Percentiles rank a stretch among this genome's conserved stretches.
phyloP scores from a whole-genome alignment of 345 rosid genomes.

The Camelina laxa region DNA sequence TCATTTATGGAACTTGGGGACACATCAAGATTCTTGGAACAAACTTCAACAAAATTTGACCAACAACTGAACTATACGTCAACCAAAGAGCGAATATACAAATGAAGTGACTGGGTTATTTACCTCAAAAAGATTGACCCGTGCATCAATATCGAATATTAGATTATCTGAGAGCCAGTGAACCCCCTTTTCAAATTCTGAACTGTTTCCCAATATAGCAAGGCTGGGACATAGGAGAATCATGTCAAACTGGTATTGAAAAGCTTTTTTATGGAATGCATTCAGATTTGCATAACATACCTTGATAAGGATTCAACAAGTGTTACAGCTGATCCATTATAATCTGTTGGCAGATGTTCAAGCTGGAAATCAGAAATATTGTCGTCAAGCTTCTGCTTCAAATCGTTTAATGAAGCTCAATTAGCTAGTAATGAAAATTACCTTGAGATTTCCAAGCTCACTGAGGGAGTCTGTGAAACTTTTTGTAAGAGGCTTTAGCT shows the following conservation, averaged over 20 bases:
- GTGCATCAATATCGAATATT: slow-evolving; percentile 78
- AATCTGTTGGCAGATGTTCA: slow-evolving; percentile 80
- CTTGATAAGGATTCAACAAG: slow-evolving; percentile 92
- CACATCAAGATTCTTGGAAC: not conserved
- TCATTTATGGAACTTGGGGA: slow-evolving; percentile 4
- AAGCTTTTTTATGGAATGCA: slow-evolving; percentile 3
- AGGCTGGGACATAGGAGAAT: slow-evolving; percentile 63
- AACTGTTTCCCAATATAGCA: slow-evolving; percentile 81
- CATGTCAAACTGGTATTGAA: slow-evolving; percentile 27
- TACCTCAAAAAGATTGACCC: slow-evolving; percentile 97
- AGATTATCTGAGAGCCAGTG: slow-evolving; percentile 89
- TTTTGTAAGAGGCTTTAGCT: slow-evolving; percentile 84
- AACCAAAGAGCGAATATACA: not conserved
- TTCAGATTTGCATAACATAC: slow-evolving; percentile 44
- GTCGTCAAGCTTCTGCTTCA: slow-evolving; percentile 31
- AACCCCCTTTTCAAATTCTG: slow-evolving; percentile 83
- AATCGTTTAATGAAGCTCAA: not conserved
- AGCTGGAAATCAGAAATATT: slow-evolving; percentile 61
- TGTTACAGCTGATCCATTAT: slow-evolving; percentile 90
- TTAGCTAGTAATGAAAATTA: slow-evolving; percentile 36
- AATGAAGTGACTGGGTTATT: not conserved
- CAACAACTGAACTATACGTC: slow-evolving; percentile 12
- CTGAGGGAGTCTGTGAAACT: slow-evolving; percentile 89
- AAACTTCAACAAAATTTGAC: slow-evolving; percentile 19
- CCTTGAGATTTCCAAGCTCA: slow-evolving; percentile 96